Evolutionary conservation across 2,329 filamentous ascomycete genomes (phyloP).

Genomic region (Aureobasidium namibiae): DNA sequence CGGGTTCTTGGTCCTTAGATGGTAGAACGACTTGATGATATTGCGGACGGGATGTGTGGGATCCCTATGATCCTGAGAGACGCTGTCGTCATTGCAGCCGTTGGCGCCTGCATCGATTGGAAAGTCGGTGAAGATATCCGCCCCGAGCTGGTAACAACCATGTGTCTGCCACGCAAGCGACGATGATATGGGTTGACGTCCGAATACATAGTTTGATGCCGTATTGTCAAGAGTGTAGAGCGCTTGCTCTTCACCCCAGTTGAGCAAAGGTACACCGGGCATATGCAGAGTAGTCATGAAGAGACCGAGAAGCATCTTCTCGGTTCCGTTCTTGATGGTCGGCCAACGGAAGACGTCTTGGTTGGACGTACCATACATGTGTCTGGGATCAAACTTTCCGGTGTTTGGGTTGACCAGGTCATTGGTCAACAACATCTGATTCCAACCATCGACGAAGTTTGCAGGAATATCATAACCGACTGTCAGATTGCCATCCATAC

Average conservation of each 20-base stretch:
- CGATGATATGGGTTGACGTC: constrained; percentile 54
- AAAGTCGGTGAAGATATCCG: constrained; percentile 50
- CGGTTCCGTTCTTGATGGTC: constrained; percentile 46
- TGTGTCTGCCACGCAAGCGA: constrained; percentile 56
- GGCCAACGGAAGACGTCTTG: constrained; percentile 61
- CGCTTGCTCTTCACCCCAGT: constrained; percentile 59
- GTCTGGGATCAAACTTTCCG: constrained; percentile 53
- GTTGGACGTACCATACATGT: constrained; percentile 55
- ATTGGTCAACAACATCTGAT: constrained; percentile 48
- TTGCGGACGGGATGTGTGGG: constrained; percentile 54
- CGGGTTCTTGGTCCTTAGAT: constrained; percentile 49
- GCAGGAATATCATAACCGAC: constrained; percentile 33
- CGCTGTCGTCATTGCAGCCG: constrained; percentile 50
- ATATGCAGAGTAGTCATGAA: constrained; percentile 53
- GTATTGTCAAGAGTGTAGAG: constrained; percentile 58
- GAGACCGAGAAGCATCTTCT: constrained; percentile 49
- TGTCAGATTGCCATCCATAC: constrained; percentile 48
- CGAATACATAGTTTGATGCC: constrained; percentile 57
- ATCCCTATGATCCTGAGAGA: constrained; percentile 54
- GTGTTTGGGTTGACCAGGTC: constrained; percentile 54
- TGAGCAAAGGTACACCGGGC: constrained; percentile 52
- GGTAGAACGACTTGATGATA: constrained; percentile 53
- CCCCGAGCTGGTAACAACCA: constrained; percentile 52
- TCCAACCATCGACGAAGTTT: constrained; percentile 48
- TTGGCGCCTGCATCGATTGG: constrained; percentile 45